A percentile compares a stretch with the other conserved stretches of the same genome.
Conservation (phyloP, 208 protist species). For the Angomonas deanei region DNA sequence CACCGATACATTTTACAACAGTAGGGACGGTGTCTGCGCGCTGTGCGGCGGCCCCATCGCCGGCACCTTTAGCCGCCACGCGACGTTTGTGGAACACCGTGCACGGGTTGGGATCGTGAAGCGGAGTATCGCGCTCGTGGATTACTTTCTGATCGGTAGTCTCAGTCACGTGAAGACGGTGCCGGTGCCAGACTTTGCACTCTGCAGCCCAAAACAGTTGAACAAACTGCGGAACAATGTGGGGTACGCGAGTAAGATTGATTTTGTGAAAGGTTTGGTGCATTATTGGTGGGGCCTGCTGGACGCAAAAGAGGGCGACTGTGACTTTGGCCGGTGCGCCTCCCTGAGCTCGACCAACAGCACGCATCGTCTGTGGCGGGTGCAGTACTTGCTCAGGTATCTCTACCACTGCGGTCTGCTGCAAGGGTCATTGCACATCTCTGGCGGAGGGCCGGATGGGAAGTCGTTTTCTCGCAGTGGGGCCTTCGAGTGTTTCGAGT, state of each 20-base stretch:
- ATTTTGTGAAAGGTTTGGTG: no score
- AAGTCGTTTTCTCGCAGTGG: constrained; percentile 25
- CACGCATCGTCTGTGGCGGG: constrained; percentile 17
- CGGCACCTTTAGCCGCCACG: constrained; percentile 16
- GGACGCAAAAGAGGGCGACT: background rate
- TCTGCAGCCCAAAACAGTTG: background rate
- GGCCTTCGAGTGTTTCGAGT: constrained; percentile 73
- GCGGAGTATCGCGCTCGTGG: constrained; percentile 28
- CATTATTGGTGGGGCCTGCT: constrained; percentile 46
- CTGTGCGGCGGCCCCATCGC: constrained; percentile 14
- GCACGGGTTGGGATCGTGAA: constrained; percentile 53
- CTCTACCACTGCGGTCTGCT: constrained; percentile 31
- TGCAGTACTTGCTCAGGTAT: constrained; percentile 33
- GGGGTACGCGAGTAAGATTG: no score
- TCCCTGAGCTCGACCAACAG: constrained; percentile 14
- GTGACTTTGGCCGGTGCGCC: constrained; percentile 16
- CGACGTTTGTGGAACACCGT: constrained; percentile 29
- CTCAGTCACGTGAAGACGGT: background rate
- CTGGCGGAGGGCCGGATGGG: background rate
- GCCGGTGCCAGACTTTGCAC: no score
- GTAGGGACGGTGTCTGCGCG: constrained; percentile 6
- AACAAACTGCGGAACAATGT: no score
- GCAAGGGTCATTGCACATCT: constrained; percentile 19
- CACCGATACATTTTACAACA: background rate
- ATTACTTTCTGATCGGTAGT: constrained; percentile 23